These are phyloP conservation scores for Cardiospermum halicacabum DNA, from an alignment of 345 rosid species.

Conservation along the genomic window DNA sequence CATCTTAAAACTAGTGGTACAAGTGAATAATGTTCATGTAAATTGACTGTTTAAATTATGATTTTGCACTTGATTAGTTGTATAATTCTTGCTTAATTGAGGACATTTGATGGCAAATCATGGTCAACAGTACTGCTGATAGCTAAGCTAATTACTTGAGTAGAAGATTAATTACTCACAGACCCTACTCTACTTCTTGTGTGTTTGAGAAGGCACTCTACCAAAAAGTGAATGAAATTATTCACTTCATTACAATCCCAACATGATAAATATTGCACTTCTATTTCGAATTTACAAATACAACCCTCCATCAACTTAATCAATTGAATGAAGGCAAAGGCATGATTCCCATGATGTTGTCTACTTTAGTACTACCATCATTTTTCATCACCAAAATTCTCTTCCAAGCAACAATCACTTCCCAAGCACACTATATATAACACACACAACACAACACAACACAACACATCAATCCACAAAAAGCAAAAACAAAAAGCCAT, in stretches of 20 bases:
- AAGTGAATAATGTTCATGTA: background rate
- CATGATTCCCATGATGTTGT: constrained; percentile 46
- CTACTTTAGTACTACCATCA: constrained; percentile 24
- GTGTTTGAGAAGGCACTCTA: constrained; percentile 17
- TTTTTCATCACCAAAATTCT: constrained; percentile 30
- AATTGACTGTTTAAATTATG: constrained; percentile 12
- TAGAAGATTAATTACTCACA: background rate
- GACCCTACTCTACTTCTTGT: background rate
- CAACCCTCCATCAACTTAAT: background rate
- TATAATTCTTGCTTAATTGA: background rate
- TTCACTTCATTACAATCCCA: background rate
- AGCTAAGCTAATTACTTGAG: background rate
- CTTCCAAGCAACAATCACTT: constrained; percentile 49
- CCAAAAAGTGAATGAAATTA: background rate
- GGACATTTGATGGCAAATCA: background rate
- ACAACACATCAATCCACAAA: constrained; percentile 12
- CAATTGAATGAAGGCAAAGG: background rate
- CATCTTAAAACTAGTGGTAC: background rate
- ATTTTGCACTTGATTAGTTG: constrained; percentile 14
- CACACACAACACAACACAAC: background rate
- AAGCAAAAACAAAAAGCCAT: constrained; percentile 15
- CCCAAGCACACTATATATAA: constrained; percentile 45
- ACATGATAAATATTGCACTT: background rate
- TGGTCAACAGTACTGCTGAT: background rate
- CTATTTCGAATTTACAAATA: background rate